phyloP scores from a whole-genome alignment of 2,329 filamentous ascomycete species.

The Diplodia corticola region DNA sequence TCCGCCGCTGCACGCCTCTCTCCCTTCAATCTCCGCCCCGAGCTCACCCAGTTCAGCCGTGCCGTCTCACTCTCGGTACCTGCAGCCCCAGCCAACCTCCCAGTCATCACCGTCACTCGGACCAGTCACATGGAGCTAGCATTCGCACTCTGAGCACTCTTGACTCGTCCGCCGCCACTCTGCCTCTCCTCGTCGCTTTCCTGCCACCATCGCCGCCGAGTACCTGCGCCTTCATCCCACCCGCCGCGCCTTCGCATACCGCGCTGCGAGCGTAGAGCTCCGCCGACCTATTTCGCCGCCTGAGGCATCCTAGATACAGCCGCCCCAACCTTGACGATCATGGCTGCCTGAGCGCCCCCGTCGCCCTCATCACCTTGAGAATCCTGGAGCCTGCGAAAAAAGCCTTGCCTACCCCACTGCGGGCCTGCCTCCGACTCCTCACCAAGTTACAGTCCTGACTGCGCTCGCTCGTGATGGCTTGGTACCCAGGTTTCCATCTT shows the following conservation, averaged over 20 bases:
- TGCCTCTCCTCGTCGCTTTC: neutral
- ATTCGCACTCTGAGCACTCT: slow-evolving; percentile 13
- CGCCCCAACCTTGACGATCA: slow-evolving; percentile 6
- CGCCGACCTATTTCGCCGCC: slow-evolving; percentile 14
- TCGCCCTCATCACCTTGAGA: neutral
- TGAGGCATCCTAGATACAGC: slow-evolving; percentile 16
- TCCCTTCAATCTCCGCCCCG: slow-evolving; percentile 7
- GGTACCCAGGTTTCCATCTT: slow-evolving; percentile 10
- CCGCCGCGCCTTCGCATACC: neutral
- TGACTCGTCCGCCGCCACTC: slow-evolving; percentile 5
- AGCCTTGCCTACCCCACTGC: slow-evolving; percentile 11
- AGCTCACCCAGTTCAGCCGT: neutral
- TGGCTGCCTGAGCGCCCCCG: slow-evolving; percentile 22
- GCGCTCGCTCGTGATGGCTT: slow-evolving; percentile 20
- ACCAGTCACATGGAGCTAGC: slow-evolving; percentile 24
- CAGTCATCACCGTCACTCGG: slow-evolving; percentile 22
- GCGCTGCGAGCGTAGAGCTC: neutral
- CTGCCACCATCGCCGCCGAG: slow-evolving; percentile 7
- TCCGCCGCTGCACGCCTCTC: neutral
- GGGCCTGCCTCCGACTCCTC: neutral
- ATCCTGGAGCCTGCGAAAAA: slow-evolving; percentile 22
- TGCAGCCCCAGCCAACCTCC: neutral
- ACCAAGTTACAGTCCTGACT: neutral
- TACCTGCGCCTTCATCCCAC: slow-evolving; percentile 12
- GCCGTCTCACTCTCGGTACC: neutral